phyloP scores from a whole-genome alignment of 139 green algal genomes.

The Chlamydomonas incerta region DNA sequence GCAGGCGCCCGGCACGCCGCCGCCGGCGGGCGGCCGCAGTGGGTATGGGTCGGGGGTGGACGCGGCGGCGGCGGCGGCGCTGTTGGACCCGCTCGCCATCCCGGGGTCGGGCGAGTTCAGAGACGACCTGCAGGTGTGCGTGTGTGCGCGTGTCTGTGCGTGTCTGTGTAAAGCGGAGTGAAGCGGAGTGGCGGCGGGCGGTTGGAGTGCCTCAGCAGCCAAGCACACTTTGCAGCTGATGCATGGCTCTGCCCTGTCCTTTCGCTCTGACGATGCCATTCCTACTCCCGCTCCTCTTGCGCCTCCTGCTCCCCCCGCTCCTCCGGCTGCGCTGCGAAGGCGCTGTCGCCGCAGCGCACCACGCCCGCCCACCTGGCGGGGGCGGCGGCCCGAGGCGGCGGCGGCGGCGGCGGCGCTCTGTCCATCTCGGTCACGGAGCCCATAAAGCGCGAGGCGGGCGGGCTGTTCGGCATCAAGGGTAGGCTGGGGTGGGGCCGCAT shows the following conservation, averaged over 20 bases:
- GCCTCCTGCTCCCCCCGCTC: neutral
- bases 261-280: too few relatives aligned
- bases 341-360: constrained; percentile 3
- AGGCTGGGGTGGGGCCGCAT: too few relatives aligned
- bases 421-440: constrained; percentile 78
- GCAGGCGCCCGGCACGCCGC: neutral
- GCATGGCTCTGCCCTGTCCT: too few relatives aligned
- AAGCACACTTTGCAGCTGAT: too few relatives aligned
- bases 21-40: neutral
- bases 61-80: neutral
- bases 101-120: neutral
- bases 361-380: neutral
- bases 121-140: constrained; percentile 20
- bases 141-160: too few relatives aligned
- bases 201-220: too few relatives aligned
- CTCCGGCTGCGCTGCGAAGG: too few relatives aligned
- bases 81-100: neutral
- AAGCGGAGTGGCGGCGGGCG: too few relatives aligned
- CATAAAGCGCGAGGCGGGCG: constrained; percentile 62
- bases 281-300: too few relatives aligned
- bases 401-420: constrained; percentile 19
- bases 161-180: too few relatives aligned
- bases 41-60: neutral
- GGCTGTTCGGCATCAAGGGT: constrained; percentile 75
- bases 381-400: neutral